phyloP scores from a whole-genome alignment of 495 filamentous ascomycete species.

The Penicillium roqueforti region DNA sequence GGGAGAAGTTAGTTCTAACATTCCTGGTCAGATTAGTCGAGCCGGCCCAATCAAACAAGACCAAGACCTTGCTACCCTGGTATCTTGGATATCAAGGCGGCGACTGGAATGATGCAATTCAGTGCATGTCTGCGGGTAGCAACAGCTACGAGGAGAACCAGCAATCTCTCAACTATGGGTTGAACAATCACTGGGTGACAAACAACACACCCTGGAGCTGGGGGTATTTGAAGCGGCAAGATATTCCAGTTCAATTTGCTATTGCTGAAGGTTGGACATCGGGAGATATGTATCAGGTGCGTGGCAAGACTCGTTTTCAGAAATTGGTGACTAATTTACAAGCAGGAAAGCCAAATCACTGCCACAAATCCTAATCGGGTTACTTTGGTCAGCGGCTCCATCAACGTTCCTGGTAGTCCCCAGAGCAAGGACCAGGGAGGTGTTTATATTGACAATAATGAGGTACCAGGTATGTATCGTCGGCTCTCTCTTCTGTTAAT shows the following conservation, averaged over 20 bases:
- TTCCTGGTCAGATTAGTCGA: constrained; percentile 17
- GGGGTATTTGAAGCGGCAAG: constrained; percentile 45
- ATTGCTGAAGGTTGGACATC: constrained; percentile 53
- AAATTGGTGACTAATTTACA: neutral
- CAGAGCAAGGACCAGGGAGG: constrained; percentile 43
- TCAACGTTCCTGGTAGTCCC: constrained; percentile 50
- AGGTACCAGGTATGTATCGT: constrained; percentile 38
- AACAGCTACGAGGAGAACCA: constrained; percentile 52
- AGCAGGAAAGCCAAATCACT: constrained; percentile 48
- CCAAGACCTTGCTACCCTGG: constrained; percentile 46
- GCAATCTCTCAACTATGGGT: constrained; percentile 43
- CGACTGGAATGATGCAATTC: constrained; percentile 44
- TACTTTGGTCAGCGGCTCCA: constrained; percentile 48
- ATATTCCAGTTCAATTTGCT: constrained; percentile 52
- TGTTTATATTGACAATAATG: constrained; percentile 54
- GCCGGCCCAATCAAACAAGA: constrained; percentile 16
- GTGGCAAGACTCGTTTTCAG: neutral
- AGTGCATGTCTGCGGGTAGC: constrained; percentile 50
- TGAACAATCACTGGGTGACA: constrained; percentile 51
- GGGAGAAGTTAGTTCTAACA: neutral
- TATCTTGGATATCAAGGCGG: constrained; percentile 51
- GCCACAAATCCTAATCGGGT: constrained; percentile 54
- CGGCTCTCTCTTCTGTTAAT: neutral
- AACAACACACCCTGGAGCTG: constrained; percentile 54
- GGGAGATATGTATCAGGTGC: constrained; percentile 54